Conservation (phyloP, 441 rosid genomes). For the Pelargonium myrrhifolium region DNA sequence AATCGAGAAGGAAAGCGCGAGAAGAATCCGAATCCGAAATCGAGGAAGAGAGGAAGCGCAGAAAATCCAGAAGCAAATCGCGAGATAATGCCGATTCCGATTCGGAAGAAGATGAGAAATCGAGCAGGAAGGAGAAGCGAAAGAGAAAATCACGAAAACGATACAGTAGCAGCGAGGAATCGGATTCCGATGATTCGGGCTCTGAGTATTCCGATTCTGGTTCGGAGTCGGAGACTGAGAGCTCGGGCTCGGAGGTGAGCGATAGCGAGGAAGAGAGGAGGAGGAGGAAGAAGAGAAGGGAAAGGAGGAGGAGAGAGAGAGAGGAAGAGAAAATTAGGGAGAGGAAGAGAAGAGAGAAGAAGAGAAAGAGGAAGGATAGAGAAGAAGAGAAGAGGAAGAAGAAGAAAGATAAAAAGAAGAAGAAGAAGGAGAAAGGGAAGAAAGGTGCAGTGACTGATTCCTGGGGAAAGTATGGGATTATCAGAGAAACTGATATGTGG, state of each 20-base stretch:
- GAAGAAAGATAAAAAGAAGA: conserved; percentile 40
- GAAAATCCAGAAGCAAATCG: conserved; percentile 6
- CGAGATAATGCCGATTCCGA: conserved; percentile 29
- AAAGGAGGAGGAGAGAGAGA: conserved; percentile 26
- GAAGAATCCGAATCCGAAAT: conserved; percentile 17
- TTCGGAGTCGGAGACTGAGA: conserved; percentile 38
- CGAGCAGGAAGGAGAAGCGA: conserved; percentile 25
- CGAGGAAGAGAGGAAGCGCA: conserved; percentile 18
- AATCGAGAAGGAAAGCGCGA: conserved; percentile 23
- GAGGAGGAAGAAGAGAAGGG: conserved; percentile 19
- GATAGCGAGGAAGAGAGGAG: conserved; percentile 32
- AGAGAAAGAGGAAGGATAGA: conserved; percentile 18
- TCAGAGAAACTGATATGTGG: conserved; percentile 97
- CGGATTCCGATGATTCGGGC: conserved; percentile 31
- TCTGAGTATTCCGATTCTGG: conserved; percentile 32
- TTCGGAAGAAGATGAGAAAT: conserved; percentile 25
- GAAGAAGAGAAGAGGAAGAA: conserved; percentile 24
- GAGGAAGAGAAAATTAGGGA: conserved; percentile 15
- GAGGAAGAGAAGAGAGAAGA: conserved; percentile 14
- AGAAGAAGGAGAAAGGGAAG: conserved; percentile 60
- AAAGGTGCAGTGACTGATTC: conserved; percentile 79
- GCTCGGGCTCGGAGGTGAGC: conserved; percentile 30
- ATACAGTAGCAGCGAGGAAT: conserved; percentile 24
- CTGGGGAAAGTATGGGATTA: conserved; percentile 88
- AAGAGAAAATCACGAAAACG: conserved; percentile 42